Evolutionary conservation across 1,139 yeast genomes (phyloP).

Genomic region (Yamadazyma diddensiae): DNA sequence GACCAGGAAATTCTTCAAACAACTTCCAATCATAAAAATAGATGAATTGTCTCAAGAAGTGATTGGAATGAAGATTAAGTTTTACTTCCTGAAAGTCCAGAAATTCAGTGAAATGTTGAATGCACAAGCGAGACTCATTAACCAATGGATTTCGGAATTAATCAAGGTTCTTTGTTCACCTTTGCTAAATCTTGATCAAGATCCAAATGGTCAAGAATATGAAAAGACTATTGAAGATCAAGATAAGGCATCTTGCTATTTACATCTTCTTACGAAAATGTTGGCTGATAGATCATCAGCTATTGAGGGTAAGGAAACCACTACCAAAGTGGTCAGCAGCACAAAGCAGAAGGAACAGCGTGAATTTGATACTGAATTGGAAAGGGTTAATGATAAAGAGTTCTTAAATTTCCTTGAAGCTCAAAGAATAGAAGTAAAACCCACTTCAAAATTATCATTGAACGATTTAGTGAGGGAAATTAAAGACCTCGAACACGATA

Average conservation of each 20-base stretch:
- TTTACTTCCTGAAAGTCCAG: conserved; percentile 19
- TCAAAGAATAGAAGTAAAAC: conserved; percentile 25
- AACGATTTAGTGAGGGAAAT: conserved; percentile 29
- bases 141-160: conserved; percentile 52
- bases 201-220: conserved; percentile 77
- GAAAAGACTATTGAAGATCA: conserved; percentile 70
- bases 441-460: conserved; percentile 27
- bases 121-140: conserved; percentile 54
- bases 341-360: conserved; percentile 24
- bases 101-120: conserved; percentile 43
- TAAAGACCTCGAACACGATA: conserved; percentile 25
- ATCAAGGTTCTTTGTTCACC: conserved; percentile 44
- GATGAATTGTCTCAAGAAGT: conserved; percentile 16
- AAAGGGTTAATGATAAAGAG: conserved; percentile 24
- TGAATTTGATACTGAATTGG: conserved; percentile 25
- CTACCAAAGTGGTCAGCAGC: conserved; percentile 20
- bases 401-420: conserved; percentile 30
- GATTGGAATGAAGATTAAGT: conserved; percentile 20
- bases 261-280: conserved; percentile 57
- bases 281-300: conserved; percentile 52
- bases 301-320: conserved; percentile 25
- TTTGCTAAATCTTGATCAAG: conserved; percentile 41
- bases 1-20: conserved; percentile 31
- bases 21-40: conserved; percentile 27
- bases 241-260: conserved; percentile 61